Percentiles rank a stretch among this genome's conserved stretches.
phyloP scores from a whole-genome alignment of 2,329 filamentous ascomycete genomes.

The Daldinia eschscholtzii region DNA sequence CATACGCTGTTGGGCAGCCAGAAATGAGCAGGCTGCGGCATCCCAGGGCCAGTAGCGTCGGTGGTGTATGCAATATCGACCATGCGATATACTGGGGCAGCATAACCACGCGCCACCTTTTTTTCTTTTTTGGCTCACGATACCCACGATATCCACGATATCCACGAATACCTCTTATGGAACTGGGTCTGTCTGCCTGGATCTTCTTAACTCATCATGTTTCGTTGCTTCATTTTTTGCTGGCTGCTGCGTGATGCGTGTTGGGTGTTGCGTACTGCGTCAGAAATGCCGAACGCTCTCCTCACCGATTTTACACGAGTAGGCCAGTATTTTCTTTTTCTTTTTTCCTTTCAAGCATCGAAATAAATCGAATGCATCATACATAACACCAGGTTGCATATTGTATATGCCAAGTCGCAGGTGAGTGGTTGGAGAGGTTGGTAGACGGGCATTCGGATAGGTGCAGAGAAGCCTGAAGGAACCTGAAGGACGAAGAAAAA shows the following conservation, averaged over 20 bases:
- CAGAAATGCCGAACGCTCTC: slow-evolving; percentile 34
- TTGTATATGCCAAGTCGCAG: slow-evolving; percentile 38
- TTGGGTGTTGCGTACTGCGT: slow-evolving; percentile 13
- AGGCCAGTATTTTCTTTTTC: not conserved
- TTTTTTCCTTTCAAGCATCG: slow-evolving; percentile 3
- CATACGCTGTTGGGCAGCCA: slow-evolving; percentile 39
- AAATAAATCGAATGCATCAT: slow-evolving; percentile 43
- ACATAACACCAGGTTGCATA: slow-evolving; percentile 30
- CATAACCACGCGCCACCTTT: slow-evolving; percentile 36
- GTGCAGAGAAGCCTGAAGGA: slow-evolving; percentile 34
- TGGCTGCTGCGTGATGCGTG: slow-evolving; percentile 3
- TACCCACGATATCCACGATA: slow-evolving; percentile 5
- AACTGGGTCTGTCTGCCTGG: not conserved
- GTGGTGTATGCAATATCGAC: slow-evolving; percentile 20
- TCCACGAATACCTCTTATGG: not conserved
- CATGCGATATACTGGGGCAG: slow-evolving; percentile 33
- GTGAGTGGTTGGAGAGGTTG: slow-evolving; percentile 36
- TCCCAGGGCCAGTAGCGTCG: slow-evolving; percentile 11
- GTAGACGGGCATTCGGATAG: slow-evolving; percentile 30
- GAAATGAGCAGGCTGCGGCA: slow-evolving; percentile 31
- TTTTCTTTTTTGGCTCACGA: slow-evolving; percentile 32
- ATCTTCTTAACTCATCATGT: not conserved
- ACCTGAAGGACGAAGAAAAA: slow-evolving; percentile 28
- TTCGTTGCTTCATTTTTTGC: not conserved
- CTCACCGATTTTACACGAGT: slow-evolving; percentile 25